These are phyloP conservation scores for Friedmanniomyces endolithicus DNA, from an alignment of 495 filamentous ascomycete genomes.

Conservation along the genomic window DNA sequence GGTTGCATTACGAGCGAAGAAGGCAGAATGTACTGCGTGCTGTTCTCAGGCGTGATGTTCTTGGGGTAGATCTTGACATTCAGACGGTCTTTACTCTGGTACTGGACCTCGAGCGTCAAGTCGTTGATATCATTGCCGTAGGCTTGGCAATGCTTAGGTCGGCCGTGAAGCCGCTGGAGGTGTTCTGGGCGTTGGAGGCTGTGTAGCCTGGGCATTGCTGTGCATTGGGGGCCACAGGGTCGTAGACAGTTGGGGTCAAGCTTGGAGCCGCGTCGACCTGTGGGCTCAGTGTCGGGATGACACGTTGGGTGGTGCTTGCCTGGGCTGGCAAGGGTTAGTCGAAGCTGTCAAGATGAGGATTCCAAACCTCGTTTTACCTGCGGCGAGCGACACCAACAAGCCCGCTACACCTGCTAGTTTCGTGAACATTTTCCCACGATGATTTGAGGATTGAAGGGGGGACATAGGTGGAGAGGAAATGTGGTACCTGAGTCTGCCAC, in stretches of 20 bases:
- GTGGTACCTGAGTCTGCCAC: neutral
- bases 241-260: conserved; percentile 13
- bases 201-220: conserved; percentile 21
- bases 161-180: conserved; percentile 13
- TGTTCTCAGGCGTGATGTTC: conserved; percentile 14
- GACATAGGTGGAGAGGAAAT: neutral
- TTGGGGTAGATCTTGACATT: conserved; percentile 20
- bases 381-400: neutral
- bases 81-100: conserved; percentile 20
- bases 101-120: conserved; percentile 16
- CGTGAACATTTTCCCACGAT: neutral
- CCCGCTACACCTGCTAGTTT: neutral
- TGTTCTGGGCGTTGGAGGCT: conserved; percentile 12
- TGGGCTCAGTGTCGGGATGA: neutral
- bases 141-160: conserved; percentile 17
- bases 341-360: neutral
- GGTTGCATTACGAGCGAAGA: neutral
- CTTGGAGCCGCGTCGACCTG: conserved; percentile 9
- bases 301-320: neutral
- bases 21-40: conserved; percentile 12
- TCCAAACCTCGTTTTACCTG: neutral
- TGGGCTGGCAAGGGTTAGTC: neutral
- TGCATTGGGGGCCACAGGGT: conserved; percentile 18
- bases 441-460: too few relatives aligned
- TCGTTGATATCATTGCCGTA: conserved; percentile 21